Percentiles rank a stretch among this genome's conserved stretches.
phyloP scores from a whole-genome alignment of 345 rosid species.

The Brassica nigra region DNA sequence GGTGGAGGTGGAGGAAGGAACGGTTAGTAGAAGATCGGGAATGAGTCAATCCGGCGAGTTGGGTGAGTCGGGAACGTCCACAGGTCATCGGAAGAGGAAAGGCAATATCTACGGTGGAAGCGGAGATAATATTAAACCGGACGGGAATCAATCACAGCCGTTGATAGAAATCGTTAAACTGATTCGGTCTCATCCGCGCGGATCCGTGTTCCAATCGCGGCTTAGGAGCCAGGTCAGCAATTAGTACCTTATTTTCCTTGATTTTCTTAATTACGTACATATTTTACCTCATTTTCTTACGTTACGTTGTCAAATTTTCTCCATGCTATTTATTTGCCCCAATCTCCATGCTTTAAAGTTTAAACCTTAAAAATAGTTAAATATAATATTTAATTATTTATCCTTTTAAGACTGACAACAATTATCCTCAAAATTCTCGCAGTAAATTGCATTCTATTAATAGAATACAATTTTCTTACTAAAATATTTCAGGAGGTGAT shows the following conservation, averaged over 20 bases:
- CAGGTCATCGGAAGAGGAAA: slow-evolving; percentile 45
- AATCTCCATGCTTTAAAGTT: background rate
- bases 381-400: background rate
- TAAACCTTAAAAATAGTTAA: too few species aligned
- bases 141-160: slow-evolving; percentile 55
- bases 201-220: slow-evolving; percentile 54
- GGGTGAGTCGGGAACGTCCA: slow-evolving; percentile 60
- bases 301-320: background rate
- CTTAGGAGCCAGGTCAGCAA: slow-evolving; percentile 54
- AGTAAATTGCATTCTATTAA: background rate
- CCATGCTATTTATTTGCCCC: background rate
- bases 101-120: slow-evolving; percentile 26
- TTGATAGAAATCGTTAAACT: slow-evolving; percentile 45
- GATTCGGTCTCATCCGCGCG: slow-evolving; percentile 56
- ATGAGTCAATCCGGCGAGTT: slow-evolving; percentile 46
- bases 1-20: slow-evolving; percentile 20
- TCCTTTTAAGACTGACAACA: background rate
- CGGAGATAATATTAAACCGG: slow-evolving; percentile 34
- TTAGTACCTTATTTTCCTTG: background rate
- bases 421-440: background rate
- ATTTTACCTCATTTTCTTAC: slow-evolving; percentile 19
- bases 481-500: background rate
- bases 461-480: slow-evolving; percentile 3
- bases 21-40: slow-evolving; percentile 35
- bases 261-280: background rate